Evolutionary conservation across 176 grass and related monocot species (phyloP), one percentile per base, ranked within the genome.

Genomic region (Panicum miliaceum): DNA sequence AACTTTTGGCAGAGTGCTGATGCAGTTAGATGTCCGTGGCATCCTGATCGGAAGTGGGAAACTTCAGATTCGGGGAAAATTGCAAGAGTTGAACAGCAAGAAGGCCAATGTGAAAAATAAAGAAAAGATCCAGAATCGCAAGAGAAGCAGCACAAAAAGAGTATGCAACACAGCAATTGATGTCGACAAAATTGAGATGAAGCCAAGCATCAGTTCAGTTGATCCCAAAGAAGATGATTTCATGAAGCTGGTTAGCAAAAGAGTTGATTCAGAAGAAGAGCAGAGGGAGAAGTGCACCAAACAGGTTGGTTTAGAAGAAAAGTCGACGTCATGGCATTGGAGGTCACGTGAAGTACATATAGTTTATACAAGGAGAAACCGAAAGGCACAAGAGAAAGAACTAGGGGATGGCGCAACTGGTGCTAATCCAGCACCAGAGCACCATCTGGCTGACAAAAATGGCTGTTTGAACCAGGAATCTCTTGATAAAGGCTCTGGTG

Each of bases 31-130:
- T 71, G 68, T 83, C 13, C 70, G 65, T 60, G 11, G 51, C 53
- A 81, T 88, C 23, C 72, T 88, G 75, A 90, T 88, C 0, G 45
- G 84, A 61, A 90, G 80, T 60, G 84, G 15, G 54, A 95, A 88
- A 35, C 48, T 84, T 80, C 52, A 76, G 74, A 47, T 90, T 51
- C 77, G 9, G 54, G 75, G 80, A 20, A 90, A 88, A 81, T 75
- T 88, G 67, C 75, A 88, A 48, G 76, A 86, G 16, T 84, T 87
- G 59, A 81, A 84, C 20, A 81, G 63, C 69, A 70, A 59, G 64
- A 89, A 84, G 19, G 50, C 22, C 75, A 75, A 83, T 64, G 19
- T 84, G 68, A 79, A 90, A 80, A 90, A 54, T 4, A 15, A 71
- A 82, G 59, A 48, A 34, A 86, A 82, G 16, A 64, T 78, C 76